phyloP scores from a whole-genome alignment of 495 filamentous ascomycete genomes.

The Podospora pseudocomata region DNA sequence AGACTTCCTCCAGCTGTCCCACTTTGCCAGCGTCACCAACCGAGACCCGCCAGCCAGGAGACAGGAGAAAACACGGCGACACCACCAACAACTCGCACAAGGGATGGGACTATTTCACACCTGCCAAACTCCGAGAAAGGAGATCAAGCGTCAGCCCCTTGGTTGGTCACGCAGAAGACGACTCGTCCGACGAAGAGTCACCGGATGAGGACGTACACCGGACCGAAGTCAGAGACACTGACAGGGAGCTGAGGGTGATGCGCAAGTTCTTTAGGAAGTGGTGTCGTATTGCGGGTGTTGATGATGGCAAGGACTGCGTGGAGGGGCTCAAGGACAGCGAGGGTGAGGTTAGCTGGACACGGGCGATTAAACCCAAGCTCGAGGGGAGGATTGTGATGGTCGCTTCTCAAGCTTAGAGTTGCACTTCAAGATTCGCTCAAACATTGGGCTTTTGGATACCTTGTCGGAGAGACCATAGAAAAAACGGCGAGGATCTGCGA shows the following conservation, averaged over 20 bases:
- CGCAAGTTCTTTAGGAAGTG: constrained; percentile 66
- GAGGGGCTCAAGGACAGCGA: constrained; percentile 51
- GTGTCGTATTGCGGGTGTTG: constrained; percentile 64
- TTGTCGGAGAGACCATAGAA: not conserved
- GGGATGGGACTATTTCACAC: constrained; percentile 41
- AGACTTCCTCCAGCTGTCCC: constrained; percentile 13
- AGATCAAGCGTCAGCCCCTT: constrained; percentile 27
- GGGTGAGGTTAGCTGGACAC: constrained; percentile 71
- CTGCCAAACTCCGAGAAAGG: constrained; percentile 43
- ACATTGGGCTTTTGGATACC: not conserved
- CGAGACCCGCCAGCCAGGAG: not conserved
- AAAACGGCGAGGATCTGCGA: not conserved
- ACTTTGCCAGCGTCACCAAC: not conserved
- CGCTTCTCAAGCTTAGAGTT: not conserved
- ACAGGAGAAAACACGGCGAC: not conserved
- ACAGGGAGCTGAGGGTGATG: constrained; percentile 46
- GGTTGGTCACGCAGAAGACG: constrained; percentile 34
- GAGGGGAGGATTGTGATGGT: constrained; percentile 66
- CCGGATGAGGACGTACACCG: constrained; percentile 27
- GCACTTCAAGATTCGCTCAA: too few relatives aligned
- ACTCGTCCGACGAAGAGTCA: constrained; percentile 32
- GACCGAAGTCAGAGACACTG: constrained; percentile 31
- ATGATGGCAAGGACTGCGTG: constrained; percentile 37
- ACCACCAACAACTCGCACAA: not conserved
- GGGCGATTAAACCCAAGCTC: constrained; percentile 66